Evolutionary conservation across 73 alveolate species (phyloP).

Genomic region (Paramecium octaurelia): DNA sequence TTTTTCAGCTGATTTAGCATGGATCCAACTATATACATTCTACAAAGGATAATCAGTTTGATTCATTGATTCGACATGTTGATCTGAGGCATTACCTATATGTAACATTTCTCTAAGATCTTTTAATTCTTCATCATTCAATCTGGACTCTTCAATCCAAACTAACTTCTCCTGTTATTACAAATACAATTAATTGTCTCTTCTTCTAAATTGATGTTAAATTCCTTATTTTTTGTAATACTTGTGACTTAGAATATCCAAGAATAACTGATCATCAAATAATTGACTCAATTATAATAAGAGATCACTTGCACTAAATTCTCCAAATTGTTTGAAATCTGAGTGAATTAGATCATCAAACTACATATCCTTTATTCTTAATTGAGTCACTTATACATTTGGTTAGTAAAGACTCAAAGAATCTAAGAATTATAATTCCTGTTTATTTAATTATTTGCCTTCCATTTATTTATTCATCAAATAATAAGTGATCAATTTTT

Average conservation of each 20-base stretch:
- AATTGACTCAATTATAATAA: not conserved
- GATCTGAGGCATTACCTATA: not conserved
- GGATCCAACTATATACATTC: not conserved
- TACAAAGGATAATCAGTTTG: not conserved
- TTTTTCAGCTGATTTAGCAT: not conserved
- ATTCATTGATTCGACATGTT: not conserved
- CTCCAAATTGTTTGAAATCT: not conserved
- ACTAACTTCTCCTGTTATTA: not conserved
- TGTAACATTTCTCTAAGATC: not conserved
- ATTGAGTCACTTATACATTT: not conserved
- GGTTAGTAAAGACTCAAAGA: not conserved
- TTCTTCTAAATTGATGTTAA: not conserved
- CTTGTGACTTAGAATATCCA: not conserved
- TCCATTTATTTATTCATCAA: not conserved
- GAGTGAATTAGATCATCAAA: not conserved
- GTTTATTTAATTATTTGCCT: not conserved
- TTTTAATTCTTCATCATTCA: not conserved
- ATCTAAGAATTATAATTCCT: slow-evolving; percentile 9
- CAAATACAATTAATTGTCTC: not conserved
- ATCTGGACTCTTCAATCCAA: not conserved
- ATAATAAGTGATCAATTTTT: not conserved
- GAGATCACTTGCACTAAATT: not conserved
- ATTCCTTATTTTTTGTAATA: not conserved
- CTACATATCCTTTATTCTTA: not conserved
- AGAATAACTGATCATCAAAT: not conserved